Base-by-base conservation (phyloP, 495 filamentous ascomycete genomes). In the Aspergillus carlsbadensis region DNA sequence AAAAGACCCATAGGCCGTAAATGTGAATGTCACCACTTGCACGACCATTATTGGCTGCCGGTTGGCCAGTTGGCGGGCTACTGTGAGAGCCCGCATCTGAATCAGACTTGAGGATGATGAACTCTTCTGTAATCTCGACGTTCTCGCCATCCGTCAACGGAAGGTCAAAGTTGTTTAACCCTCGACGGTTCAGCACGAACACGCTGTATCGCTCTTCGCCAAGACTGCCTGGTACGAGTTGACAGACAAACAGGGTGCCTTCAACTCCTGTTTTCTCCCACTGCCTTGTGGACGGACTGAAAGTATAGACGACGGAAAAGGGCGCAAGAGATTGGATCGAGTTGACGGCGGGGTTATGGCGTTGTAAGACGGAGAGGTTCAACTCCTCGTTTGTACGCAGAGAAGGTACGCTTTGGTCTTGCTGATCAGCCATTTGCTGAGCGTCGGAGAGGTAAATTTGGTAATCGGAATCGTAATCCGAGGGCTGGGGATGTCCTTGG, bases 181-280 rank as follows among this genome's bases (percentile, higher is more conserved):
- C 80, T 11, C 81, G 77, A 5, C 84, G 73, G 54, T 87, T 87
- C 18, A 88, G 69, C 7, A 87, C 77, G 29, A 86, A 75, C n/a
- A 80, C 82, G 29, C 67, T 71, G 65, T 84, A 87, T 45, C 83
- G 72, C 21, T 83, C 79, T 36, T 75, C 73, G 37, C 76, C 78
- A 10, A 72, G 55, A 3, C 57, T 46, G 3, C 71, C 70, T 13
- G 72, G 67, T 5, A 76, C 66, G 51, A 84, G 81, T 51, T 85
- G 76, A 75, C 86, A 92, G 35, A 95, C 80, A 72, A 96, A 96
- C 40, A 96, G 75, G 3, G 87, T 87, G 42, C 92, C 92, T 69
- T 95, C 90, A 14, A 89, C 75, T 35, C 81, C 85, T 39, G 75
- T 77, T 68, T 91, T 93, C 62, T 93, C 86, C 92, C 92, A 96